A percentile compares a stretch with the other conserved stretches of the same genome.
phyloP scores from a whole-genome alignment of 2,329 filamentous ascomycete species.

The Ustulina deusta region DNA sequence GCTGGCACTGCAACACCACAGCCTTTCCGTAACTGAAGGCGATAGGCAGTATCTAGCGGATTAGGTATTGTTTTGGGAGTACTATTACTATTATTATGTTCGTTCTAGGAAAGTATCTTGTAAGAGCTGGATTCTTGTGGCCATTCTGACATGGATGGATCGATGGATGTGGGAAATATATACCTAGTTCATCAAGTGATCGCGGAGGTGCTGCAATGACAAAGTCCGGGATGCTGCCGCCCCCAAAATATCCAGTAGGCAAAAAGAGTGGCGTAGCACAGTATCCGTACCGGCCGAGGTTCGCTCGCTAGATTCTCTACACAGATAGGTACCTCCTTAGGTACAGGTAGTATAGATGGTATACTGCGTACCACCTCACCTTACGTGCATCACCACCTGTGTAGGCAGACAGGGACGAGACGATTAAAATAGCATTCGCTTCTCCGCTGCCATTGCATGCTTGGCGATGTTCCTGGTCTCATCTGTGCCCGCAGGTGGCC shows the following conservation, averaged over 20 bases:
- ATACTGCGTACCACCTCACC: neutral
- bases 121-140: neutral
- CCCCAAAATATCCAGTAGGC: conserved; percentile 5
- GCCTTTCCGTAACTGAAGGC: neutral
- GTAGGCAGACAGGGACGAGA: neutral
- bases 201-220: conserved; percentile 1
- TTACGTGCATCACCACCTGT: neutral
- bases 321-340: too few relatives aligned
- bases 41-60: too few relatives aligned
- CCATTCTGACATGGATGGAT: neutral
- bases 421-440: neutral
- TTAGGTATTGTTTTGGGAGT: neutral
- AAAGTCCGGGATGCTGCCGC: conserved; percentile 8
- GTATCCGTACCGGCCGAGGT: neutral
- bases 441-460: neutral
- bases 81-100: neutral
- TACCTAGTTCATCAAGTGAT: conserved; percentile 12
- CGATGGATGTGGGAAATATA: neutral
- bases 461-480: neutral
- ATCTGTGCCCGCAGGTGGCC: neutral
- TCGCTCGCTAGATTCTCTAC: too few relatives aligned
- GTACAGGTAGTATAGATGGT: neutral
- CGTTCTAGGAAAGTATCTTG: neutral
- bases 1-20: neutral
- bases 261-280: neutral